Conservation (phyloP, 148 eudicot genomes). For the Chenopodium album region DNA sequence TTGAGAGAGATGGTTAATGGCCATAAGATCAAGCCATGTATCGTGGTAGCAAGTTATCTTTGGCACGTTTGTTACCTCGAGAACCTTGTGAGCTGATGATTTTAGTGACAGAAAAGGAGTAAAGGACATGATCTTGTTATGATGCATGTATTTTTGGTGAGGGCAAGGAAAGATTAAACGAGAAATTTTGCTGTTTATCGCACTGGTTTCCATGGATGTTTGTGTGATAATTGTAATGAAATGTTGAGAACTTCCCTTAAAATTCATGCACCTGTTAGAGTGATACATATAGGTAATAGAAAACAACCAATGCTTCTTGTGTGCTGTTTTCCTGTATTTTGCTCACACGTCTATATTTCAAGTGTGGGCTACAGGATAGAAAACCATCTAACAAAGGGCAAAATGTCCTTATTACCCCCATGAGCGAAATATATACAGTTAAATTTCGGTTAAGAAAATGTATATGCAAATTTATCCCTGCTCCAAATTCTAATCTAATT, state of each 20-base stretch:
- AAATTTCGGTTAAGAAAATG: too few relatives aligned
- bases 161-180: neutral
- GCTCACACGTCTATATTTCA: neutral
- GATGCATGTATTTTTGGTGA: conserved; percentile 17
- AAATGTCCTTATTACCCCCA: too few relatives aligned
- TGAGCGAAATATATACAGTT: too few relatives aligned
- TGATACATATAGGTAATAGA: neutral
- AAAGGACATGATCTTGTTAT: conserved; percentile 7
- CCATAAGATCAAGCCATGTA: conserved; percentile 59
- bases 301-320: neutral
- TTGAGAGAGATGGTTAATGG: conserved; percentile 61
- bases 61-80: conserved; percentile 1
- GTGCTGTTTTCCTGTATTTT: neutral
- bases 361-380: neutral
- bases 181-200: conserved; percentile 20
- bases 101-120: conserved; percentile 12
- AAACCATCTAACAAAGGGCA: neutral
- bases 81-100: neutral
- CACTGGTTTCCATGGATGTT: conserved; percentile 21
- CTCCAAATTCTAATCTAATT: too few relatives aligned
- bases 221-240: neutral
- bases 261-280: neutral
- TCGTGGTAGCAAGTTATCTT: conserved; percentile 43
- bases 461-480: too few relatives aligned
- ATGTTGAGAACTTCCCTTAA: neutral